Conservation (phyloP, 1,284 basidiomycete genomes). For the Naganishia sp. region DNA sequence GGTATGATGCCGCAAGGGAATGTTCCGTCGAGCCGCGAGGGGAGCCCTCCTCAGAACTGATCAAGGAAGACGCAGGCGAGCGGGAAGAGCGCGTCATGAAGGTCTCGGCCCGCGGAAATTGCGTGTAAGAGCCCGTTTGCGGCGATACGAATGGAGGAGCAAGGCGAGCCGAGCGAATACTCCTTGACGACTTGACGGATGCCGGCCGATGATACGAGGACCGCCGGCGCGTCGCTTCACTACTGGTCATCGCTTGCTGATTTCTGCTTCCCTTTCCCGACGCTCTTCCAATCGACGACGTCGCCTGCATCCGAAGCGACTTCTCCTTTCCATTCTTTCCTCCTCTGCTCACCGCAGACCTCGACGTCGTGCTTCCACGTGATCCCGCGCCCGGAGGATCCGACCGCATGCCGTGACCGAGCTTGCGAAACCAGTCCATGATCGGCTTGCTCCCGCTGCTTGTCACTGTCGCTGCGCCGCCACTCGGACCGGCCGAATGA, state of each 20-base stretch:
- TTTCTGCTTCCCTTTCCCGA: neutral
- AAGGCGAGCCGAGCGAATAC: conserved; percentile 31
- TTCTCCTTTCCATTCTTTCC: neutral
- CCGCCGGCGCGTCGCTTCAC: conserved; percentile 16
- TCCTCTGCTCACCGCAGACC: neutral
- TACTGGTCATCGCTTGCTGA: conserved; percentile 3
- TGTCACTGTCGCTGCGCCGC: neutral
- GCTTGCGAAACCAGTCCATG: conserved; percentile 86
- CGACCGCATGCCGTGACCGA: conserved; percentile 50
- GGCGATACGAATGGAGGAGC: conserved; percentile 40
- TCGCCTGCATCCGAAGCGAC: conserved; percentile 14
- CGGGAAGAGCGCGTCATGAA: conserved; percentile 19
- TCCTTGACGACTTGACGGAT: conserved; percentile 39
- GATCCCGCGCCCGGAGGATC: conserved; percentile 33
- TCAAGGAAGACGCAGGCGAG: conserved; percentile 20
- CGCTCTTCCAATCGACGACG: conserved; percentile 1
- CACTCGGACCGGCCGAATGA: no score
- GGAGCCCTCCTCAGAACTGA: conserved; percentile 9
- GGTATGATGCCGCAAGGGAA: conserved; percentile 33
- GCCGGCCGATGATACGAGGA: conserved; percentile 32
- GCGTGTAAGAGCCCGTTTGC: conserved; percentile 33
- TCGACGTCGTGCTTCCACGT: neutral
- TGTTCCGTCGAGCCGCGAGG: conserved; percentile 37
- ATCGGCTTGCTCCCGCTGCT: conserved; percentile 64
- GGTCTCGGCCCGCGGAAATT: conserved; percentile 13